Evolutionary conservation across 2,329 filamentous ascomycete genomes (phyloP).

Genomic region (Cryphonectria nitschkei): DNA sequence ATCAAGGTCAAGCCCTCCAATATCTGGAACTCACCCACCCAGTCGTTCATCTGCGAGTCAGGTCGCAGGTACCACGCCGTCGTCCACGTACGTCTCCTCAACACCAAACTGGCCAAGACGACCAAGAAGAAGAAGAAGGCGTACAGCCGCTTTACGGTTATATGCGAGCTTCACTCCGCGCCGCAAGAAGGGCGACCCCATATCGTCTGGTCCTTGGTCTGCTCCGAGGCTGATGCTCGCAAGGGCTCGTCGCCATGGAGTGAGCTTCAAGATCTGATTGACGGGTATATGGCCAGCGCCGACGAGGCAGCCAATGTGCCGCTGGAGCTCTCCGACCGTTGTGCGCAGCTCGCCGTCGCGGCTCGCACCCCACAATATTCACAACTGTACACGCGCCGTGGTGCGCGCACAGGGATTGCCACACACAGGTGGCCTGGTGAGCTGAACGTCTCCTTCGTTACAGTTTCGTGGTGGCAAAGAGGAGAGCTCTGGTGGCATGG

Average conservation of each 20-base stretch:
- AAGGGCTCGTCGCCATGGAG: constrained; percentile 1
- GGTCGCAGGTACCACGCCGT: constrained; percentile 9
- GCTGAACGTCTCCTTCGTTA: not conserved
- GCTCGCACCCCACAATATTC: constrained; percentile 1
- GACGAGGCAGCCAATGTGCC: not conserved
- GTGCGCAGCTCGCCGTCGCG: constrained; percentile 3
- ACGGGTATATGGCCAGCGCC: not conserved
- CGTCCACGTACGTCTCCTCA: constrained; percentile 1
- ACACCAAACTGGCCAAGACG: not conserved
- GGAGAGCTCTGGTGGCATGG: constrained; percentile 9
- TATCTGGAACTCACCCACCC: constrained; percentile 8
- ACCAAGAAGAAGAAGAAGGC: not conserved
- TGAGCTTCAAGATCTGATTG: not conserved
- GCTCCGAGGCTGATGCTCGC: constrained; percentile 1
- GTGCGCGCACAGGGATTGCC: not conserved
- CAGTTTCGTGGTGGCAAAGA: not conserved
- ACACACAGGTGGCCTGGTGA: constrained; percentile 1
- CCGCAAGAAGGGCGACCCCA: constrained; percentile 1
- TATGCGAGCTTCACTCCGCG: constrained; percentile 11
- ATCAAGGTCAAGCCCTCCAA: constrained; percentile 7
- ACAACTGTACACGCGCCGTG: constrained; percentile 1
- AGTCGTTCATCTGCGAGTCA: constrained; percentile 6
- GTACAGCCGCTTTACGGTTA: not conserved
- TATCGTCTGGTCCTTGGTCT: constrained; percentile 4
- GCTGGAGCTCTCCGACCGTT: not conserved